Evolutionary conservation across 108 stramenopile genomes (phyloP).

Genomic region (Skeletonema tropicum): DNA sequence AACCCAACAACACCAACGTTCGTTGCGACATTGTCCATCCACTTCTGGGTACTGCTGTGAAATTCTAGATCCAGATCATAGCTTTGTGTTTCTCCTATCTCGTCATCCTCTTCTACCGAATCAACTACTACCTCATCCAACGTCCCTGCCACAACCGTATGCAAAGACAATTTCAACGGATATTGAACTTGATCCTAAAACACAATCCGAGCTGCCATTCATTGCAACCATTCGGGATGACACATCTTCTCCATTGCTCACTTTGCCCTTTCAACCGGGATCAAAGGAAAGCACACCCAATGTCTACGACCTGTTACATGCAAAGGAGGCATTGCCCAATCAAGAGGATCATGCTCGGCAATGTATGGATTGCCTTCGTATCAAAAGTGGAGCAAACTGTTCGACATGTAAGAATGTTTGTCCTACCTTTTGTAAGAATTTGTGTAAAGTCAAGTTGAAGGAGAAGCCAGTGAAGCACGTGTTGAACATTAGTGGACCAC

Average conservation of each 20-base stretch:
- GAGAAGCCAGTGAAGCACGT: conserved; percentile 70
- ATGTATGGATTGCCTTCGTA: conserved; percentile 67
- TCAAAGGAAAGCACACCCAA: conserved; percentile 39
- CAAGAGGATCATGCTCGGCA: conserved; percentile 48
- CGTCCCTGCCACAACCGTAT: conserved; percentile 55
- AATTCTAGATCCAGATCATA: conserved; percentile 55
- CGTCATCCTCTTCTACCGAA: conserved; percentile 66
- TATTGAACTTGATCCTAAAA: conserved; percentile 10
- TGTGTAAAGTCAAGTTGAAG: no score
- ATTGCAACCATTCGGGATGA: conserved; percentile 66
- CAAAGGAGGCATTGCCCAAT: conserved; percentile 38
- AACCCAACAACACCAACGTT: conserved; percentile 12
- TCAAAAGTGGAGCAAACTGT: conserved; percentile 70
- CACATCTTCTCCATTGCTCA: conserved; percentile 5
- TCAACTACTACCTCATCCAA: conserved; percentile 59
- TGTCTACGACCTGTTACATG: conserved; percentile 44
- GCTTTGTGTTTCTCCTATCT: conserved; percentile 54
- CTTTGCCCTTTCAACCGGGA: conserved; percentile 23
- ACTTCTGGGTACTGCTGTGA: conserved; percentile 73
- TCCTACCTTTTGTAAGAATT: conserved; percentile 70
- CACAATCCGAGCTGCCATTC: conserved; percentile 60
- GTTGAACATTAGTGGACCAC: conserved; percentile 56
- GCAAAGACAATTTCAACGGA: conserved; percentile 1
- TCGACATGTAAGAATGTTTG: conserved; percentile 52
- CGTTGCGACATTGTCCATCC: conserved; percentile 37